Conservation (phyloP, 495 filamentous ascomycete genomes). For the Pyronema domesticum region DNA sequence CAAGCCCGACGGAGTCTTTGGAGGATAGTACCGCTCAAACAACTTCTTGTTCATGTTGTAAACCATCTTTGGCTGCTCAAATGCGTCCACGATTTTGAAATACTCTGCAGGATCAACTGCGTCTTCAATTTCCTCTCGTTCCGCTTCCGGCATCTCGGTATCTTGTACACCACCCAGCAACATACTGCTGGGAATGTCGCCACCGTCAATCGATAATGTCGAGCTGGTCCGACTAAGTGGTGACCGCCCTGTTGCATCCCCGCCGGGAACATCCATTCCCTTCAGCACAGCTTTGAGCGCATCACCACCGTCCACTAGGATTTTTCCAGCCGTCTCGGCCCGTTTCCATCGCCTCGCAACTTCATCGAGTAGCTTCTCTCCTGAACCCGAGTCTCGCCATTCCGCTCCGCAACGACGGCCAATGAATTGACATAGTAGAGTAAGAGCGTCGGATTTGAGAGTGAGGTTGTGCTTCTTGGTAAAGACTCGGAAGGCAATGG, state of each 20-base stretch:
- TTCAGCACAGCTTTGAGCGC: constrained; percentile 66
- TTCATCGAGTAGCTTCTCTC: constrained; percentile 82
- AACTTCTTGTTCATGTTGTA: constrained; percentile 83
- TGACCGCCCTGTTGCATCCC: constrained; percentile 1
- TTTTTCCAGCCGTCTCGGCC: constrained; percentile 43
- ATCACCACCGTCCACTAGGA: constrained; percentile 75
- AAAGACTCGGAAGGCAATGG: constrained; percentile 84
- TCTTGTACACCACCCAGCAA: constrained; percentile 39
- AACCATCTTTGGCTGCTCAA: constrained; percentile 58
- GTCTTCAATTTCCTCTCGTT: constrained; percentile 30
- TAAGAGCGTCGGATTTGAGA: constrained; percentile 70
- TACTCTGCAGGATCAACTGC: constrained; percentile 18
- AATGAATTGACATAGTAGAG: constrained; percentile 70
- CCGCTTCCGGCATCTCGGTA: constrained; percentile 38
- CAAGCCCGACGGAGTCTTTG: constrained; percentile 5
- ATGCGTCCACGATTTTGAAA: constrained; percentile 21
- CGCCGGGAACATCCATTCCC: constrained; percentile 40
- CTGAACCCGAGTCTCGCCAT: constrained; percentile 90
- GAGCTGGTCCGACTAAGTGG: constrained; percentile 41
- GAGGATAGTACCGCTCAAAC: constrained; percentile 47
- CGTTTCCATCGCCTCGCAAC: constrained; percentile 77
- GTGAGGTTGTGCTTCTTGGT: constrained; percentile 96
- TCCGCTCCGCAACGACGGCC: constrained; percentile 83
- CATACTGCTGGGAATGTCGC: constrained; percentile 11
- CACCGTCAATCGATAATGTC: constrained; percentile 26